A percentile compares a stretch with the other conserved stretches of the same genome.
Evolutionary conservation across 176 grass and related monocot genomes (phyloP).

Genomic region (Stipa capillata): DNA sequence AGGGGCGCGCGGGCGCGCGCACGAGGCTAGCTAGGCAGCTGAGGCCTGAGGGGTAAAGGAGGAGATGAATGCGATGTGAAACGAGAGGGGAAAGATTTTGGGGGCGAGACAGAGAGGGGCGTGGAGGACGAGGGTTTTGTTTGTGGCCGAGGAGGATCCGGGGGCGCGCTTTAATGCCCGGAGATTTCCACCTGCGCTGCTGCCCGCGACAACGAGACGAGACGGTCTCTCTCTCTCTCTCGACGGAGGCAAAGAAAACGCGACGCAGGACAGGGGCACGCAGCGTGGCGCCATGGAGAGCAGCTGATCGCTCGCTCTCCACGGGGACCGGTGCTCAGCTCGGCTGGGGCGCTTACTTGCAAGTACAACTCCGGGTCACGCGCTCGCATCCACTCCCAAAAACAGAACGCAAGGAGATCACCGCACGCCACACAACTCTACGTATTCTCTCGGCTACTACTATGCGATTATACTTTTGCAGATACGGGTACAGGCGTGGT

Average conservation of each 20-base stretch:
- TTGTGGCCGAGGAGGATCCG: constrained; percentile 41
- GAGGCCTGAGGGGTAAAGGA: background rate
- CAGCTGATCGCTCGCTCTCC: too few relatives aligned
- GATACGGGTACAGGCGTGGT: background rate
- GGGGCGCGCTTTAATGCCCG: constrained; percentile 32
- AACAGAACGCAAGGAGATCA: too few relatives aligned
- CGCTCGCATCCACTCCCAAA: too few relatives aligned
- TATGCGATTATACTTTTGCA: too few relatives aligned
- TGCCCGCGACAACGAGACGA: constrained; percentile 5
- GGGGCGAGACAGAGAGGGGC: background rate
- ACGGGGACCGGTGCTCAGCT: too few relatives aligned
- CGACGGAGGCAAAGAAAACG: background rate
- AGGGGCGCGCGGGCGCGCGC: background rate
- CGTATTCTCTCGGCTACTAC: too few relatives aligned
- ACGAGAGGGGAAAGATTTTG: background rate
- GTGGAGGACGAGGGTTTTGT: constrained; percentile 30
- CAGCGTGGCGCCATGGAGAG: too few relatives aligned
- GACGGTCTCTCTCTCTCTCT: background rate
- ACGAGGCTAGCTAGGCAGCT: background rate
- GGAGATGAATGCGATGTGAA: constrained; percentile 20
- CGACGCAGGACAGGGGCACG: background rate
- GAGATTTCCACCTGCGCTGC: constrained; percentile 27
- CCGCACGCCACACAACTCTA: too few relatives aligned
- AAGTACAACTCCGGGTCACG: too few relatives aligned
- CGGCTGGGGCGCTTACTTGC: too few relatives aligned